phyloP scores from a whole-genome alignment of 306 rosid species.

The Quercus engelmannii region DNA sequence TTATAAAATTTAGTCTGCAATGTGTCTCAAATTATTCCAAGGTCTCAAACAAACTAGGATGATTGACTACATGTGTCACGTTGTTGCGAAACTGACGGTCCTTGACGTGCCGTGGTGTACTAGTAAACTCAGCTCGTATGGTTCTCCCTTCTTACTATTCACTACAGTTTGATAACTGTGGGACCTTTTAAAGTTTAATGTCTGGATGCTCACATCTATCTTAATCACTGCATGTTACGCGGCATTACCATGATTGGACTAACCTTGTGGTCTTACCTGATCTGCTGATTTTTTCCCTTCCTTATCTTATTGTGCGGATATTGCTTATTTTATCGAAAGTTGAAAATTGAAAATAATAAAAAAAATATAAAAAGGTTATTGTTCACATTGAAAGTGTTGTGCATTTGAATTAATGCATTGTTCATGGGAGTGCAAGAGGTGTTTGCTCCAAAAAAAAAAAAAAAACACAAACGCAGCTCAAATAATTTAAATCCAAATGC shows the following conservation, averaged over 20 bases:
- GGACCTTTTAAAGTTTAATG: background rate
- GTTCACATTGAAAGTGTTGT: too few species aligned
- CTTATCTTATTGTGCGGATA: background rate
- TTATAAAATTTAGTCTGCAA: too few species aligned
- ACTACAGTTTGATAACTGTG: background rate
- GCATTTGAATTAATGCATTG: too few species aligned
- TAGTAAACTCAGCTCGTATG: background rate
- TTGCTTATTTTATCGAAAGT: too few species aligned
- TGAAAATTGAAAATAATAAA: too few species aligned
- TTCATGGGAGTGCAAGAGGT: too few species aligned
- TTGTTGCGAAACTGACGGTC: background rate
- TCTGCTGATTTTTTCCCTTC: background rate
- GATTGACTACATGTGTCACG: constrained; percentile 10
- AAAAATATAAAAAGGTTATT: too few species aligned
- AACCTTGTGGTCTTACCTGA: background rate
- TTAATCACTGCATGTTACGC: background rate
- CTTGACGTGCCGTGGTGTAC: constrained; percentile 51
- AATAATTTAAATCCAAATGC: too few species aligned
- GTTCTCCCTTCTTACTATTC: background rate
- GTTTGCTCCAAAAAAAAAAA: too few species aligned
- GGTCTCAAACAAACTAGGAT: background rate
- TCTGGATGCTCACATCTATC: background rate
- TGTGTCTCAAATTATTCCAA: too few species aligned
- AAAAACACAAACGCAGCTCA: too few species aligned
- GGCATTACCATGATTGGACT: background rate